phyloP scores from a whole-genome alignment of 257 asterid genomes.

The Orobanche coerulescens region DNA sequence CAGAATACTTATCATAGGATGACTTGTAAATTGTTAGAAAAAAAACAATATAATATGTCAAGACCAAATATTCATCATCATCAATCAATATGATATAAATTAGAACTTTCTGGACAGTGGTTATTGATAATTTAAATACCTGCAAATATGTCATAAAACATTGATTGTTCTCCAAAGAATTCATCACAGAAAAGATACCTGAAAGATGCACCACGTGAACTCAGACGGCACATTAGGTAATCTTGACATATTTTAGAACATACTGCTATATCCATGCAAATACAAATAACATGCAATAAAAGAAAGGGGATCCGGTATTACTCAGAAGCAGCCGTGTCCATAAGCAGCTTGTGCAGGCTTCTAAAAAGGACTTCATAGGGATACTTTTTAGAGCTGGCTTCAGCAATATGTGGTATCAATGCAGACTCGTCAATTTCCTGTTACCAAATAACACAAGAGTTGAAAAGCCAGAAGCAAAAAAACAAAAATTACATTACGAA shows the following conservation, averaged over 20 bases:
- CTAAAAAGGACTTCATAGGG: conserved; percentile 99
- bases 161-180: conserved; percentile 88
- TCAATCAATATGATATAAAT: conserved; percentile 3
- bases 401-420: conserved; percentile 96
- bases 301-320: conserved; percentile 28
- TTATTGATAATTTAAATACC: conserved; percentile 39
- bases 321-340: conserved; percentile 99
- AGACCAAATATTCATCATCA: neutral
- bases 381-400: conserved; percentile 90
- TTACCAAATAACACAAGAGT: conserved; percentile 14
- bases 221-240: conserved; percentile 14
- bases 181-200: conserved; percentile 98
- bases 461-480: neutral
- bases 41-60: neutral
- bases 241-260: conserved; percentile 16
- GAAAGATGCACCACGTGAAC: conserved; percentile 25
- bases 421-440: conserved; percentile 99
- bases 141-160: conserved; percentile 87
- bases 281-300: conserved; percentile 10
- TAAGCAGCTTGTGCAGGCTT: conserved; percentile 96
- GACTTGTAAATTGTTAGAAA: neutral
- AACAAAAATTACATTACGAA: neutral
- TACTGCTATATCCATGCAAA: neutral
- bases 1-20: conserved; percentile 15
- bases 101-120: neutral